Evolutionary conservation across 2,329 filamentous ascomycete genomes (phyloP).

Genomic region (Coniochaeta prunicola): DNA sequence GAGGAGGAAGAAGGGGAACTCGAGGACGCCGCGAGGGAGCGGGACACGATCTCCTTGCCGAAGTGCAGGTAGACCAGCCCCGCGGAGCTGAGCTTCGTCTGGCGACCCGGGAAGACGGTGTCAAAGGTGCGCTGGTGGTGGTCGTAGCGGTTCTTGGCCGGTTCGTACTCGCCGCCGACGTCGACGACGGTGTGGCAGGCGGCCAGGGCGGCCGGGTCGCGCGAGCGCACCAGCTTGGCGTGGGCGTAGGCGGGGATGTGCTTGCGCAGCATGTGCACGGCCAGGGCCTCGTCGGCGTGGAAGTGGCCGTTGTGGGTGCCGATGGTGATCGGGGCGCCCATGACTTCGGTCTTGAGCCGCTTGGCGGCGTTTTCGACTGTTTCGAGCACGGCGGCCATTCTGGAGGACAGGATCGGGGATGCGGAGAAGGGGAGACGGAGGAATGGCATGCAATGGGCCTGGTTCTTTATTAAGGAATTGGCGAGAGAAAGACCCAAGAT

Average conservation of each 20-base stretch:
- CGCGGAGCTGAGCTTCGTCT: slow-evolving; percentile 87
- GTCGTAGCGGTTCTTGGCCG: slow-evolving; percentile 72
- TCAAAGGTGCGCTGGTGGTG: slow-evolving; percentile 93
- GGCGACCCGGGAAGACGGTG: slow-evolving; percentile 74
- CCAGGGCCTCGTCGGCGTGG: slow-evolving; percentile 96
- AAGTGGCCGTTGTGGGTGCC: slow-evolving; percentile 95
- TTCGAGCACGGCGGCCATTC: slow-evolving; percentile 13
- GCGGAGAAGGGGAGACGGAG: not conserved
- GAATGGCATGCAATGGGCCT: not conserved
- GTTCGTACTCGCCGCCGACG: slow-evolving; percentile 91
- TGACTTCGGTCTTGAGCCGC: slow-evolving; percentile 65
- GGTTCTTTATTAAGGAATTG: not conserved
- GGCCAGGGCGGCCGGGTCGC: slow-evolving; percentile 70
- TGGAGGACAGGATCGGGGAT: not conserved
- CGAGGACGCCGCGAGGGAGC: slow-evolving; percentile 39
- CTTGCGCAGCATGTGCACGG: slow-evolving; percentile 88
- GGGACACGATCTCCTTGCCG: slow-evolving; percentile 73
- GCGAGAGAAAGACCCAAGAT: not conserved
- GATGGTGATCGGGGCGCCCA: slow-evolving; percentile 51
- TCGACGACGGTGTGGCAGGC: slow-evolving; percentile 94
- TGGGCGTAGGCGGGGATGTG: slow-evolving; percentile 68
- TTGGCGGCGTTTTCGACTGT: slow-evolving; percentile 72
- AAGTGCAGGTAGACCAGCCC: slow-evolving; percentile 96
- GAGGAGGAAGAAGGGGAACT: not conserved
- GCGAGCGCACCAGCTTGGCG: slow-evolving; percentile 74